Percentiles rank a stretch among this genome's conserved stretches.
Evolutionary conservation across 1,284 basidiomycete genomes (phyloP).

Genomic region (Malassezia vespertilionis): DNA sequence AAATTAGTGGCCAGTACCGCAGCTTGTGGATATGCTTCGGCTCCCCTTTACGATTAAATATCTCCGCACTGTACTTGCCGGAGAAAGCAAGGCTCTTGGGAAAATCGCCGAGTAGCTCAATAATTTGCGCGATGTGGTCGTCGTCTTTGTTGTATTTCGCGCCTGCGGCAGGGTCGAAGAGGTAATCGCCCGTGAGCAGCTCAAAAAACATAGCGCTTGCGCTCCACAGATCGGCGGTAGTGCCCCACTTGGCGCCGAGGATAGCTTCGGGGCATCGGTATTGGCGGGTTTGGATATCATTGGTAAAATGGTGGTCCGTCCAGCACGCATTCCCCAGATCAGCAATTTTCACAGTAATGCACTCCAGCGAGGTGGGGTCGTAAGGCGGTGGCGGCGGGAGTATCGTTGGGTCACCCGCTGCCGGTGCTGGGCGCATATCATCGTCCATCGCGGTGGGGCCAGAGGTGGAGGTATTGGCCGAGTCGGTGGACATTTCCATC

Average conservation of each 20-base stretch:
- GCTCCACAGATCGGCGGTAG: conserved; percentile 91
- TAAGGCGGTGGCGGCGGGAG: conserved; percentile 54
- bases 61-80: conserved; percentile 87
- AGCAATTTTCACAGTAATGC: conserved; percentile 96
- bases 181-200: conserved; percentile 70
- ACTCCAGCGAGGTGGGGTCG: conserved; percentile 58
- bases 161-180: conserved; percentile 77
- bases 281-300: conserved; percentile 92
- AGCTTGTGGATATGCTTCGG: conserved; percentile 87
- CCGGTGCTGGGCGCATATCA: conserved; percentile 47
- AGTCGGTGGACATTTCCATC: neutral
- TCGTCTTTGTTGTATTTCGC: conserved; percentile 82
- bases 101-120: conserved; percentile 83
- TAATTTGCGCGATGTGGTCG: conserved; percentile 96
- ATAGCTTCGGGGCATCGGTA: conserved; percentile 97
- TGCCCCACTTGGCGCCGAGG: conserved; percentile 86
- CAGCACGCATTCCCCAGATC: conserved; percentile 90
- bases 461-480: conserved; percentile 2
- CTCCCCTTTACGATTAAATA: conserved; percentile 91
- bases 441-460: conserved; percentile 3
- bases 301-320: conserved; percentile 84
- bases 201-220: conserved; percentile 82
- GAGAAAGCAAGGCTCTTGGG: conserved; percentile 72
- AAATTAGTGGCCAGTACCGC: conserved; percentile 81
- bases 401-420: conserved; percentile 53